These are phyloP conservation scores for thale cress (Arabidopsis thaliana) DNA, from an alignment of 345 rosid species.

Conservation along the genomic window TAIR10.1 NC_003075.7:14752501-14753000, in stretches of 20 bases:
- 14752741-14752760: slow-evolving; percentile 22
- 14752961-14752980: neutral
- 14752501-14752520: neutral
- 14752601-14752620: neutral
- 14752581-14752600: neutral
- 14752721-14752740: slow-evolving; percentile 11
- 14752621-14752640: slow-evolving; percentile 7
- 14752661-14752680: neutral
- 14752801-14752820: slow-evolving; percentile 10
- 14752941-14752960: neutral
- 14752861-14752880: slow-evolving; percentile 10
- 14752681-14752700: neutral
- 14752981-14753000: slow-evolving; percentile 10
- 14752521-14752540: neutral
- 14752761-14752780: neutral
- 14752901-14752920: slow-evolving; percentile 47
- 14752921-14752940: slow-evolving; percentile 31
- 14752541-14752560: neutral
- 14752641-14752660: neutral
- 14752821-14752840: slow-evolving; percentile 24
- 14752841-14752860: slow-evolving; percentile 34
- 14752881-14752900: slow-evolving; percentile 16
- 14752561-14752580: neutral
- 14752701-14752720: slow-evolving; percentile 16
- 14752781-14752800: neutral